Conservation (phyloP, 2,329 filamentous ascomycete genomes). For the Venturia pyrina region DNA sequence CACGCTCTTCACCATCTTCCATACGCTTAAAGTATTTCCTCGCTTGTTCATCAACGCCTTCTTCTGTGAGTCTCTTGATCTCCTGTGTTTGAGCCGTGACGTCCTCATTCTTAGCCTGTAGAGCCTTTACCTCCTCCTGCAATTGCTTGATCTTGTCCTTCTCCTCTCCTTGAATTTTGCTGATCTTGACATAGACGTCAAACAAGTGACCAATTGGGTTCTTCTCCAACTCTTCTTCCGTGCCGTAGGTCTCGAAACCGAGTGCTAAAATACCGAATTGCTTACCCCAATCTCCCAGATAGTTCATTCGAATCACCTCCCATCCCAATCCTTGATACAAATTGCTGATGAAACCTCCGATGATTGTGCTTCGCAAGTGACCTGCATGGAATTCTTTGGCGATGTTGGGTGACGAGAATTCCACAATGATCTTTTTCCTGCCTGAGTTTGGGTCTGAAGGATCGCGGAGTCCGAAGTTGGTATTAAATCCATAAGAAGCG, state of each 20-base stretch:
- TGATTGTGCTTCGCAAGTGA: constrained; percentile 67
- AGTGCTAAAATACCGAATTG: constrained; percentile 63
- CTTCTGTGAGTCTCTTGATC: constrained; percentile 39
- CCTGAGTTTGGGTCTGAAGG: constrained; percentile 49
- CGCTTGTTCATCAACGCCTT: constrained; percentile 62
- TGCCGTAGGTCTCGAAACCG: constrained; percentile 65
- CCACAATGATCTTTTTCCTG: constrained; percentile 60
- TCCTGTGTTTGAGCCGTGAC: constrained; percentile 39
- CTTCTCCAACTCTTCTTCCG: constrained; percentile 56
- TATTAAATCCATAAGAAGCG: constrained; percentile 53
- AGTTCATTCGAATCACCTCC: constrained; percentile 64
- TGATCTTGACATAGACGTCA: constrained; percentile 72
- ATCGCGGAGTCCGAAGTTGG: constrained; percentile 49
- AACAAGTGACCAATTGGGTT: constrained; percentile 78
- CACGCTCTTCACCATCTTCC: constrained; percentile 51
- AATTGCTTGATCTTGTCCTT: constrained; percentile 53
- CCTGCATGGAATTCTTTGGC: constrained; percentile 73
- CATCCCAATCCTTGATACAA: constrained; percentile 59
- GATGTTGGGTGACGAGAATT: constrained; percentile 80
- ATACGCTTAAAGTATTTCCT: constrained; percentile 61
- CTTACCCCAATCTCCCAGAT: constrained; percentile 71
- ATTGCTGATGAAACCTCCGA: constrained; percentile 63
- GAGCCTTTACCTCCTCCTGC: constrained; percentile 34
- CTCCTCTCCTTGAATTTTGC: constrained; percentile 51
- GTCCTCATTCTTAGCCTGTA: constrained; percentile 39